Evolutionary conservation across 768 basidiomycete genomes (phyloP).

Genomic region (Leccinum boreale): DNA sequence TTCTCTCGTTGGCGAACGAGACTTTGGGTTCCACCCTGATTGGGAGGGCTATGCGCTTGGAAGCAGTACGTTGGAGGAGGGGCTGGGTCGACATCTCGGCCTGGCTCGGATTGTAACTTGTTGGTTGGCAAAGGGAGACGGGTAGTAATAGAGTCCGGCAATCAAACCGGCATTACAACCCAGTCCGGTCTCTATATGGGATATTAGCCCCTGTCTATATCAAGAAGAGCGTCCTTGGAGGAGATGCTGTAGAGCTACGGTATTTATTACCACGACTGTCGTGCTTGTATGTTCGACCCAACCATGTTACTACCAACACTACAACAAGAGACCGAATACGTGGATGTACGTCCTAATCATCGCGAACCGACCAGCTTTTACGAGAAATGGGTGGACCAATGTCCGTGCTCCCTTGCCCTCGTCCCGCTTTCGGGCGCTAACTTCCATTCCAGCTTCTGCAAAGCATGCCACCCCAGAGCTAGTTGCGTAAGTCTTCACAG

Average conservation of each 20-base stretch:
- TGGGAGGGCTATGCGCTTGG: conserved; percentile 94
- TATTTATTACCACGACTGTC: conserved; percentile 4
- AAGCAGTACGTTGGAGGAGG: conserved; percentile 88
- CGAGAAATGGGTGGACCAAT: conserved; percentile 49
- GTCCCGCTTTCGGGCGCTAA: neutral
- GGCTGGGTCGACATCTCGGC: conserved; percentile 91
- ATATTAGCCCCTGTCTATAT: conserved; percentile 16
- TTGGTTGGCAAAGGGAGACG: neutral
- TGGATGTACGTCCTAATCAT: conserved; percentile 14
- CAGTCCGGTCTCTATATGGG: conserved; percentile 4
- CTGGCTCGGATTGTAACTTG: neutral
- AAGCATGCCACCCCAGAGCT: conserved; percentile 45
- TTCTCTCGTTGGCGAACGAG: conserved; percentile 91
- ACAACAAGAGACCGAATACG: conserved; percentile 25
- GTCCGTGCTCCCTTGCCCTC: conserved; percentile 29
- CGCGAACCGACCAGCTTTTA: conserved; percentile 40
- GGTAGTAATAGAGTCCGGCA: neutral
- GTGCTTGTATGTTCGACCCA: neutral
- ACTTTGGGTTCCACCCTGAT: conserved; percentile 94
- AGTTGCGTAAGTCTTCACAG: conserved; percentile 38
- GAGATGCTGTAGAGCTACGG: conserved; percentile 7
- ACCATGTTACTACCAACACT: conserved; percentile 11
- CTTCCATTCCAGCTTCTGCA: conserved; percentile 43
- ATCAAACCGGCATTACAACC: conserved; percentile 15
- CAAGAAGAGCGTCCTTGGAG: neutral